Evolutionary conservation across 257 asterid genomes (phyloP).

Genomic region (Salvia hispanica): DNA sequence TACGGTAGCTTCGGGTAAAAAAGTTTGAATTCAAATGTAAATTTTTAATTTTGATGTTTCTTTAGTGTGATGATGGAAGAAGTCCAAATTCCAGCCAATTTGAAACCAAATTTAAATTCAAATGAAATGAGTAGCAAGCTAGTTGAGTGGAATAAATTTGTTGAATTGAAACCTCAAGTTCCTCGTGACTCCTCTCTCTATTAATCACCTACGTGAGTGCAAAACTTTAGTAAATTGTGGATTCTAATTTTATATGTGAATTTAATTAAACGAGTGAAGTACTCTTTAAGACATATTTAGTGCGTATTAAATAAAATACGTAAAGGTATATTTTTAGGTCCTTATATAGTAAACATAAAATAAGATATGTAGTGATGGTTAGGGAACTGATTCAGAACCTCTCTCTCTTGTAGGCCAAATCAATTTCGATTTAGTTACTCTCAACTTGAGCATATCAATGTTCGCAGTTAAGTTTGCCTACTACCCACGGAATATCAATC

Average conservation of each 20-base stretch:
- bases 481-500: constrained; percentile 30
- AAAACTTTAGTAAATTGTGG: too few species aligned
- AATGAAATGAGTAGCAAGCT: background rate
- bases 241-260: too few species aligned
- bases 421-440: constrained; percentile 13
- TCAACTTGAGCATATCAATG: constrained; percentile 13
- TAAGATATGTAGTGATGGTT: too few species aligned
- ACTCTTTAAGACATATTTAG: too few species aligned
- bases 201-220: constrained; percentile 27
- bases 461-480: constrained; percentile 35
- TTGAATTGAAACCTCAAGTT: constrained; percentile 38
- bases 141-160: constrained; percentile 35
- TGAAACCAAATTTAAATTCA: background rate
- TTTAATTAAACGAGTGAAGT: too few species aligned
- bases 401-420: background rate
- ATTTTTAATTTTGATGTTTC: too few species aligned
- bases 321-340: too few species aligned
- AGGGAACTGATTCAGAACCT: too few species aligned
- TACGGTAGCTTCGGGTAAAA: too few species aligned
- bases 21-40: too few species aligned
- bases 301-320: too few species aligned
- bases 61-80: background rate
- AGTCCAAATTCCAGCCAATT: background rate
- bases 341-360: too few species aligned
- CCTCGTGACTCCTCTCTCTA: constrained; percentile 39